Percentiles rank a stretch among this genome's conserved stretches.
phyloP scores from a whole-genome alignment of 139 green algal species.

The Asterochloris sp. region DNA sequence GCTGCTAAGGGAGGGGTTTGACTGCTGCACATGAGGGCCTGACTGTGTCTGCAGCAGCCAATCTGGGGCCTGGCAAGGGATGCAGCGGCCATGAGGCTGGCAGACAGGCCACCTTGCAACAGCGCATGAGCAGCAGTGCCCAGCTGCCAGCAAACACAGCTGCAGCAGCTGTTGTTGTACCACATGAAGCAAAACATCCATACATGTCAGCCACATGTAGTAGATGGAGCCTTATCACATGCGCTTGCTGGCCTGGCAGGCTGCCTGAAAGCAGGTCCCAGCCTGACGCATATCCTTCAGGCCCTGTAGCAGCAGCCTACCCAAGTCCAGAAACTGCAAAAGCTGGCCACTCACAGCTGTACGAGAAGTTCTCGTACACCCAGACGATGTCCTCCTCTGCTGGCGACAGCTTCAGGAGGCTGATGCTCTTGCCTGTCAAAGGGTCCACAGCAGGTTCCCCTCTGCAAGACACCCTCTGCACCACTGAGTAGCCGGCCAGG shows the following conservation, averaged over 20 bases:
- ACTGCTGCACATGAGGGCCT: too few relatives aligned
- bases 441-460: slow-evolving; percentile 16
- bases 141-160: too few relatives aligned
- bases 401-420: slow-evolving; percentile 14
- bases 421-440: slow-evolving; percentile 3
- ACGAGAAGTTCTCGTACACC: slow-evolving; percentile 22
- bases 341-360: not conserved
- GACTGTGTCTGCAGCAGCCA: too few relatives aligned
- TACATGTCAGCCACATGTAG: not conserved
- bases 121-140: too few relatives aligned
- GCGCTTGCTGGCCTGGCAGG: not conserved
- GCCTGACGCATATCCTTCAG: not conserved
- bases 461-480: slow-evolving; percentile 1
- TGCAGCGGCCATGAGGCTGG: too few relatives aligned
- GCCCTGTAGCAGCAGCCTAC: not conserved
- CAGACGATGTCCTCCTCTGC: slow-evolving; percentile 15
- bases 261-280: not conserved
- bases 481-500: not conserved
- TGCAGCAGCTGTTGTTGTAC: not conserved
- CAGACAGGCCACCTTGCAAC: too few relatives aligned
- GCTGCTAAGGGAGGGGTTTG: too few relatives aligned
- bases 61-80: too few relatives aligned
- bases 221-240: not conserved
- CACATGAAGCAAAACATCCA: too few relatives aligned
- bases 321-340: not conserved